Evolutionary conservation across 495 filamentous ascomycete species (phyloP), one percentile per base, ranked within the genome.

Genomic region (Penicillium pulvis): DNA sequence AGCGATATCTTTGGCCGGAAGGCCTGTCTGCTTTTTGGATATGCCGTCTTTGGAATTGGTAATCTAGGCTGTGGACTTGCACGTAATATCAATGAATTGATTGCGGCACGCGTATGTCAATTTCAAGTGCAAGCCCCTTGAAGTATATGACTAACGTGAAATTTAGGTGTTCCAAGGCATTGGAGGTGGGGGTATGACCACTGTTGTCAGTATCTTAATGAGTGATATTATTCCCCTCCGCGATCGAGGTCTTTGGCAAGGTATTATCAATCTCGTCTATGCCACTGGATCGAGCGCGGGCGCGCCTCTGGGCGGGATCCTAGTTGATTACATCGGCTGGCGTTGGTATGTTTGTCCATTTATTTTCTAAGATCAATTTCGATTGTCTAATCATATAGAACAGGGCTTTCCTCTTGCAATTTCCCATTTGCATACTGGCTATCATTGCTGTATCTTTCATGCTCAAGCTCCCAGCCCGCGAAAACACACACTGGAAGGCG

Each of bases 1-100:
- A 86, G 83, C 56, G 90, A 94, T 70, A 92, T 94, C 47, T 94
- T 93, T 72, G 88, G 89, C 14, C 83, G 91, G n/a, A 93, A 93
- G 74, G 63, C 79, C 16, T 87, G 84, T 63, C 76, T 95, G 19
- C 78, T 94, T 2, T 90, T 86, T 62, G 84, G 83, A 5, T 93
- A 93, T 75, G 66, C 77, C 31, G 71, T 92, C 53, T 95, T 95
- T 70, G 90, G 89, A 3, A 65, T 85, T 16, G 91, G 90, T 1
- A 90, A 86, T 57, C 67, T 92, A 23, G 83, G 79, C 53, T 93
- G 91, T 65, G 91, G 90, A 2, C 66, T 93, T 7, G 84, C 88
- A 6, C 84, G 77, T 42, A 81, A 85, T 68, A 90, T 95, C 70
- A 73, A 77, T 44, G 74, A 92, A 62, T 71, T 95, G 23, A 89